Conservation (phyloP, 192 early-diverging fungal genomes). For the Rhizoclosmatium sp. region DNA sequence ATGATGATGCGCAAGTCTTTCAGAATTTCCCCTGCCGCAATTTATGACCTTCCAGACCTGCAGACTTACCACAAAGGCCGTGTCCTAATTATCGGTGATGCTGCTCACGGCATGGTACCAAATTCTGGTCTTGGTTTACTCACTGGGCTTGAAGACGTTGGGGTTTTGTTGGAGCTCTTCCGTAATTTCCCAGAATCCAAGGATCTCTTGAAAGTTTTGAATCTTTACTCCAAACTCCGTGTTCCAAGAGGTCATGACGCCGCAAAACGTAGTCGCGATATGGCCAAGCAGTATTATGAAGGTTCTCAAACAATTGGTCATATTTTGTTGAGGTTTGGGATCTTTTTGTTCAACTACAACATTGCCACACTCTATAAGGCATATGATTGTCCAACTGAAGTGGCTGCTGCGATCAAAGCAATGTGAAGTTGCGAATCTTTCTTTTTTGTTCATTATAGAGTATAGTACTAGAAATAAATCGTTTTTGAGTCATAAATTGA, state of each 20-base stretch:
- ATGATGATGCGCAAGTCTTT: not conserved
- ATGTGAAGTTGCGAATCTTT: too few species aligned
- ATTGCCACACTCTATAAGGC: not conserved
- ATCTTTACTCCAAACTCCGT: too few species aligned
- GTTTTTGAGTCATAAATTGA: too few species aligned
- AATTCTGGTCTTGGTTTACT: not conserved
- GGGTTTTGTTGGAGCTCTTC: not conserved
- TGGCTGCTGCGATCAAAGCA: not conserved
- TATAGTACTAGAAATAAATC: too few species aligned
- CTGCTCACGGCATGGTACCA: constrained; percentile 20
- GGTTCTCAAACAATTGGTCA: not conserved
- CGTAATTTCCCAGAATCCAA: not conserved
- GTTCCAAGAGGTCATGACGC: not conserved
- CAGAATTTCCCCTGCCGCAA: not conserved
- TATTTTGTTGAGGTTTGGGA: not conserved
- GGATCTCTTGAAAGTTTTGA: too few species aligned
- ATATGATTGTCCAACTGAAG: not conserved
- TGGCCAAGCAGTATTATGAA: not conserved
- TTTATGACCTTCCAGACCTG: constrained; percentile 18
- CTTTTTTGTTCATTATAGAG: too few species aligned
- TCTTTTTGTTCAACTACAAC: not conserved
- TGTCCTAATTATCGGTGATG: constrained; percentile 30
- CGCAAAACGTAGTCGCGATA: not conserved
- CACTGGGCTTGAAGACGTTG: constrained; percentile 11
- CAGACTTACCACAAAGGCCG: constrained; percentile 4